Evolutionary conservation across 1,284 basidiomycete species (phyloP), one percentile per base, ranked within the genome.

Genomic region (Ceratobasidium sp.): DNA sequence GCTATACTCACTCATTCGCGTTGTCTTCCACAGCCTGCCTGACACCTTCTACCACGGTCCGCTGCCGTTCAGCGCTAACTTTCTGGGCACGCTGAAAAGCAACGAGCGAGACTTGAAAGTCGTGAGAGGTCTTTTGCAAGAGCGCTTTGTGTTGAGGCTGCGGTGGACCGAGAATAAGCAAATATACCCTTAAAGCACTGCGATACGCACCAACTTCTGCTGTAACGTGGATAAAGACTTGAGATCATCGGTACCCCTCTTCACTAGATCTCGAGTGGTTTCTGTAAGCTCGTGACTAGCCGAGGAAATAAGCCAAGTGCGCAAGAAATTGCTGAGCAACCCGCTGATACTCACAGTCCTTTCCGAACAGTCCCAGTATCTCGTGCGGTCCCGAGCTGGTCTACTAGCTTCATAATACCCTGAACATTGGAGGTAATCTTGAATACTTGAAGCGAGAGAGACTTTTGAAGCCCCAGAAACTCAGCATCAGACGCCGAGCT

Each of bases 361-460:
- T 93, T 95, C 80, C 96, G 88, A 78, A 98, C 86, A 59, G 87
- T 84, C 38, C 91, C 87, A 78, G 91, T 94, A 83, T 98, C 96
- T 81, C 91, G 91, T 28, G 86, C 86, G 0, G 93, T 94, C 4
- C 96, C 96, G 2, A 98, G 89, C 84, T 97, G 94, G 82, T 98
- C 95, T 13, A 99, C 94, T 28, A 97, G 89, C 84, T 96, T 95
- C 83, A 96, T 87, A 71, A 99, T 97, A 15, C 95, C 97, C 82
- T 97, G 94, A 6, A 99, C 96, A 85, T 99, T 99, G 79, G 94
- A 91, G 83, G 98, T 97, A 87, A 99, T 96, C 90, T 99, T 98
- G 92, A 99, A 99, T 79, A 98, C 94, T 84, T 99, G 97, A 20
- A 99, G 89, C 0, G 96, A 95, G 69, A 99, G 88, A 23, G 94